Base-by-base conservation (phyloP, 805 yeast species). In the Saturnispora diversa region DNA sequence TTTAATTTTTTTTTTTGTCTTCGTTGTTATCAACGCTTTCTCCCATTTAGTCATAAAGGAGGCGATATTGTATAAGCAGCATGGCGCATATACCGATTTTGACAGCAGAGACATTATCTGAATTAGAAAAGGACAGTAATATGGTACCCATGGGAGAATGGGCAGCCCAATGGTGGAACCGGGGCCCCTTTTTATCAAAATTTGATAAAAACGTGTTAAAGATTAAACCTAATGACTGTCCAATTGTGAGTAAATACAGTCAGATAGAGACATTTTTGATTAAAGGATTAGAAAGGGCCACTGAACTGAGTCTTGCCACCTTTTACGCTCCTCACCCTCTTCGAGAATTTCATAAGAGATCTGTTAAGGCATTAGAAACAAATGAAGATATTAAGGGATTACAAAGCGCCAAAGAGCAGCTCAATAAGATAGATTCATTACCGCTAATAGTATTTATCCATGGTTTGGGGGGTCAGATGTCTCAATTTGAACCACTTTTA, bases 401-500 rank as follows among this genome's bases (percentile, higher is more conserved):
- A 10, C 27, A 33, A n/a, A 46, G 46, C 4, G 54, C 52, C 0
- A 36, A 44, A n/a, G 51, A 49, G 6, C 58, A 37, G 50, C 27
- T 55, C 38, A 47, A 51, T 9, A 68, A 69, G 42, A 59, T 75
- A 28, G 58, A 66, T 19, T 64, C 64, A 11, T 54, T 76, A 30
- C 94, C 94, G 0, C 63, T 78, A 2, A 58, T 82, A 5, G 60
- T 85, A 2, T 74, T 86, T 42, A 54, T 88, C 15, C 97, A 87
- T 63, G 97, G 97, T 0, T 59, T 90, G 16, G 97, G 97, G 1
- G 97, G 97, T 2, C 90, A 80, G 50, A 65, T 84, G 55, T 75
- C 85, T 17, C 96, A 87, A 56, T 88, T 88, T 56, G 92, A 84
- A 52, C 77, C 80, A 1, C 62, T 84, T 28, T 60, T 84, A 55